These are phyloP conservation scores for Mycena polygramma DNA, from an alignment of 768 basidiomycete genomes.

Conservation along the genomic window DNA sequence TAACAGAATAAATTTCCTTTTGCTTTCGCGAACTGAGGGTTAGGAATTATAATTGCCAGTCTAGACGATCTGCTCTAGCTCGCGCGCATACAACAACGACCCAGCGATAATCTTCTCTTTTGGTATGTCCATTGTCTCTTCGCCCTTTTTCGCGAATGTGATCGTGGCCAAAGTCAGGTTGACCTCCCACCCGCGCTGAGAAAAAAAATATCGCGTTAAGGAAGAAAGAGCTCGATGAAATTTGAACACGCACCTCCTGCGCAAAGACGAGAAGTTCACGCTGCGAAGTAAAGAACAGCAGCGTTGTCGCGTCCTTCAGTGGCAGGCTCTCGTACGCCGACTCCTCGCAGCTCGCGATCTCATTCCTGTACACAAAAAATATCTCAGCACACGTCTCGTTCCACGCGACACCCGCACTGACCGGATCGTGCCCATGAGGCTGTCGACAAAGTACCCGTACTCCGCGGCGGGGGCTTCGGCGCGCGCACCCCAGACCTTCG, in stretches of 20 bases:
- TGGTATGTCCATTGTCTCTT: conserved; percentile 88
- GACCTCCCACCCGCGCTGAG: conserved; percentile 88
- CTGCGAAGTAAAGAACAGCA: conserved; percentile 91
- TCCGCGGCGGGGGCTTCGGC: conserved; percentile 94
- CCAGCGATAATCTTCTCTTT: conserved; percentile 86
- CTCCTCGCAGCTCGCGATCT: conserved; percentile 98
- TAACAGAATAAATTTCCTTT: conserved; percentile 36
- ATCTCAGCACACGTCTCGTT: neutral
- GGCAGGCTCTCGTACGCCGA: conserved; percentile 93
- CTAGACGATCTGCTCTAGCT: conserved; percentile 93
- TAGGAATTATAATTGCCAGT: conserved; percentile 22
- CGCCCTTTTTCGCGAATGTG: conserved; percentile 83
- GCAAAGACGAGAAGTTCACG: conserved; percentile 89
- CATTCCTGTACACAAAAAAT: conserved; percentile 69
- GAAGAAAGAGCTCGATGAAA: neutral
- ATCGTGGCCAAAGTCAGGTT: conserved; percentile 78
- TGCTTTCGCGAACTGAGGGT: conserved; percentile 20
- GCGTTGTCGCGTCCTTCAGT: conserved; percentile 87
- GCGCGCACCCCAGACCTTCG: conserved; percentile 96
- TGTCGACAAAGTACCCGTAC: conserved; percentile 94
- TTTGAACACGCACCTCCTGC: conserved; percentile 66
- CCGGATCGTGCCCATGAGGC: conserved; percentile 95
- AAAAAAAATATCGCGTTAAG: conserved; percentile 18
- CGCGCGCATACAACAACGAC: conserved; percentile 84
- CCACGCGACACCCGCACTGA: conserved; percentile 48